Evolutionary conservation across 2,329 filamentous ascomycete species (phyloP).

Genomic region (Aspergillus ruber): DNA sequence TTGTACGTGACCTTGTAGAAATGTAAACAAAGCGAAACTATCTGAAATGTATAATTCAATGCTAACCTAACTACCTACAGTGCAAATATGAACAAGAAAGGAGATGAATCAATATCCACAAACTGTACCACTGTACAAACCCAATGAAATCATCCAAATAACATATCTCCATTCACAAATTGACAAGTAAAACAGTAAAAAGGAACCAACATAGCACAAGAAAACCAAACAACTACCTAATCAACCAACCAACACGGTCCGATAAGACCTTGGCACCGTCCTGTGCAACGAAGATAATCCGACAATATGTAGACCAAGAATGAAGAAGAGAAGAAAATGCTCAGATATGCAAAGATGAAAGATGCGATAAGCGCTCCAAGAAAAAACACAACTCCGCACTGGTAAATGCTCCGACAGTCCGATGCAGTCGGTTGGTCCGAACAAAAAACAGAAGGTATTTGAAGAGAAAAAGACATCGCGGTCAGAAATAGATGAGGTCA

Average conservation of each 20-base stretch:
- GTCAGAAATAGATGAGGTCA: constrained; percentile 1
- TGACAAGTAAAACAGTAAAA: background rate
- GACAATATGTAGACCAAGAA: constrained; percentile 8
- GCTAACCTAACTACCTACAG: too few relatives aligned
- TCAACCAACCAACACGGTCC: constrained; percentile 3
- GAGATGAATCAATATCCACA: too few relatives aligned
- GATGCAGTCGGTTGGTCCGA: background rate
- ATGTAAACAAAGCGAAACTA: too few relatives aligned
- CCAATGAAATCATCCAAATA: background rate
- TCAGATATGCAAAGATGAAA: background rate
- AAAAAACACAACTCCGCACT: constrained; percentile 1
- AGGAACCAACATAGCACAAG: background rate
- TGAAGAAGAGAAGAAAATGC: constrained; percentile 1
- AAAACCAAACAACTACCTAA: constrained; percentile 10
- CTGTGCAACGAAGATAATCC: constrained; percentile 4
- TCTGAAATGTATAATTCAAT: too few relatives aligned
- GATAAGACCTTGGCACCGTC: background rate
- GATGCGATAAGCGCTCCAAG: background rate
- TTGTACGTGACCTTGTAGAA: too few relatives aligned
- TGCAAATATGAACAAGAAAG: too few relatives aligned
- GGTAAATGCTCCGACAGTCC: constrained; percentile 1
- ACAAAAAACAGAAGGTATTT: background rate
- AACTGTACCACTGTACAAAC: too few relatives aligned
- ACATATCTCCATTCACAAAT: background rate
- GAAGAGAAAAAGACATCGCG: constrained; percentile 1